Base-by-base conservation (phyloP, 805 yeast species). In the Hanseniaspora lachancei region DNA sequence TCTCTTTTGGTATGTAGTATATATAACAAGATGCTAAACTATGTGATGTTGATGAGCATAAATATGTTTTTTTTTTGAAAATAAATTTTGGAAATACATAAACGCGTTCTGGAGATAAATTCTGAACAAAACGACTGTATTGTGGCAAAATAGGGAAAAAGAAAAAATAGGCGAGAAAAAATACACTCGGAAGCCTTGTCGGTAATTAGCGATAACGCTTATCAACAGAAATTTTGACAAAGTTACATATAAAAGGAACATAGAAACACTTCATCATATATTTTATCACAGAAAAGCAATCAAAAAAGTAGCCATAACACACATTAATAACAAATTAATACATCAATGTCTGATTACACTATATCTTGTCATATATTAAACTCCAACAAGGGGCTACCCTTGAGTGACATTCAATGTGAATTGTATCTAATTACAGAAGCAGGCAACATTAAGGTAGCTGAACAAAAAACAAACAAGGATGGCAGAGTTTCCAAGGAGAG, bases 281-380 rank as follows among this genome's bases (percentile, higher is more conserved):
- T 38, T 9, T 5, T 1, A n/a, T 38, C n/a, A 38, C 16, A 38
- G 18, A n/a, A n/a, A 10, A 38, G n/a, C 8, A 38, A 38, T n/a
- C 3, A 38, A 3, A 8, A 36, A 38, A 8, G 6, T 16, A 38
- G 12, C 20, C 9, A 15, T n/a, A 29, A 24, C 36, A 12, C 21
- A 44, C 6, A n/a, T 12, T n/a, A n/a, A 27, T 12, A 44, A 16
- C 16, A 27, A 5, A 27, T 13, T 24, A 58, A n/a, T 50, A 20
- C 32, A 61, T 51, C 59, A 62, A 52, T 51, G 43, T 27, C 38
- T 15, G 39, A 20, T 16, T 51, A 51, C 29, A 51, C 91, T 46
- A 78, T 89, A 41, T 89, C 96, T 2, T 89, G 97, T 70, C 97
- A 89, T 67, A 78, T 89, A 10, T 73, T 89, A 23, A 96, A 89